Evolutionary conservation across 176 grass and related monocot species (phyloP), one percentile per base, ranked within the genome.

Genomic region (Olyra latifolia): DNA sequence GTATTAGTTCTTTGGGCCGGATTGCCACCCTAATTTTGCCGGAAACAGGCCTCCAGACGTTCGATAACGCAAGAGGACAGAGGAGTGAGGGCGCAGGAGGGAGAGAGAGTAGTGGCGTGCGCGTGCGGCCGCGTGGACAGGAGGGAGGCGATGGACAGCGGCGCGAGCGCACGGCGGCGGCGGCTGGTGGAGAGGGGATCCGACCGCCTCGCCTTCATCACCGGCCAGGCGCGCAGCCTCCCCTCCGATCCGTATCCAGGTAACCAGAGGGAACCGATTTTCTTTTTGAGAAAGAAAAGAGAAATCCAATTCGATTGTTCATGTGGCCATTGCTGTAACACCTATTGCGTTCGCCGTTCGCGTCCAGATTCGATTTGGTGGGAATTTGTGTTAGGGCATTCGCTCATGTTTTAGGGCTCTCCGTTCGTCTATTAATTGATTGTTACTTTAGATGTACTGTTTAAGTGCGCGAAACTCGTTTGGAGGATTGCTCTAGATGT

Each of bases 141-240:
- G 30, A n/a, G 10, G 82, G 64, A 57, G 62, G 48, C 38, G 7
- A 95, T 89, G 88, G 86, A 91, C 75, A 81, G 83, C 66, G 84
- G 69, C 30, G 73, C 90, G 54, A 83, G 55, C 69, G 83, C 75
- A 54, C 86, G 96, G 17, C 88, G 90, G 54, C 71, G 88, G 15
- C 82, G 83, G 83, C 91, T 99, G 72, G 70, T 95, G 70, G 88
- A 95, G 79, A 90, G 96, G 58, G 92, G 96, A 84, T 84, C 90
- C 6, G 86, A 99, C 83, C 92, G 86, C 75, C 84, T 99, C 43
- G 84, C 90, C 76, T 83, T 95, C 71, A 95, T 99, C 71, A 89
- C 92, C 55, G 88, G 88, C 22, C 72, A 92, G 75, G 64, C 59
- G 28, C 61, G 45, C 59, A 74, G 41, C 86, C 52, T 82, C 29